These are phyloP conservation scores for Penicillium concentricum DNA, from an alignment of 2,329 filamentous ascomycete species.

Conservation along the genomic window DNA sequence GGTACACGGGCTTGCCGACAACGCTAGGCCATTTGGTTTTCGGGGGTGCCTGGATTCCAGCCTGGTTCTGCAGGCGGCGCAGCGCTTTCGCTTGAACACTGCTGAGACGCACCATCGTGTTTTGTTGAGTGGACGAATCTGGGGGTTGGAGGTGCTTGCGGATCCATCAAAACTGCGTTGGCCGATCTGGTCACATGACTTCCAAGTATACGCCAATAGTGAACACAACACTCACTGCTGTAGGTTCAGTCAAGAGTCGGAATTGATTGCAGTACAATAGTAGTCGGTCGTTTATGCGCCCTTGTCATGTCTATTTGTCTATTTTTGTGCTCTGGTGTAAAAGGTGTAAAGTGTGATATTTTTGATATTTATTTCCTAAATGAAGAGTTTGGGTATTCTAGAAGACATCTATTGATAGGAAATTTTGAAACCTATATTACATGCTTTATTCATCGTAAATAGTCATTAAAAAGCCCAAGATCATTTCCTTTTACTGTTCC, in stretches of 20 bases:
- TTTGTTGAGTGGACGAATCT: constrained; percentile 7
- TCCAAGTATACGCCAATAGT: background rate
- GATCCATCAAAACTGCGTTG: constrained; percentile 8
- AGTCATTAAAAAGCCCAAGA: constrained; percentile 23
- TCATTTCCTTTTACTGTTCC: constrained; percentile 11
- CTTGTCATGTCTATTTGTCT: no score
- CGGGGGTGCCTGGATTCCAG: background rate
- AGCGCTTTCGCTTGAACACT: background rate
- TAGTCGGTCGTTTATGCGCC: no score
- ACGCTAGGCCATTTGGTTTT: constrained; percentile 19
- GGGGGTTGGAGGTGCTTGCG: constrained; percentile 1
- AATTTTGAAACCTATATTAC: constrained; percentile 19
- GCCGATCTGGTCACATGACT: constrained; percentile 3
- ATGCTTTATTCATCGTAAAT: constrained; percentile 28
- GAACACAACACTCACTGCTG: background rate
- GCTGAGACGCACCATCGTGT: constrained; percentile 10
- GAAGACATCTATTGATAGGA: background rate
- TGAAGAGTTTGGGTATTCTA: background rate
- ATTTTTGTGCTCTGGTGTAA: no score
- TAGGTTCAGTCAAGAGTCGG: background rate
- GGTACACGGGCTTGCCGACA: constrained; percentile 52
- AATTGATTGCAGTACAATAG: background rate
- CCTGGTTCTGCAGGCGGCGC: constrained; percentile 1
- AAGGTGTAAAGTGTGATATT: no score
- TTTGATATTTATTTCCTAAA: background rate